Base-by-base conservation (phyloP, 768 basidiomycete genomes). In the Imleria badia region DNA sequence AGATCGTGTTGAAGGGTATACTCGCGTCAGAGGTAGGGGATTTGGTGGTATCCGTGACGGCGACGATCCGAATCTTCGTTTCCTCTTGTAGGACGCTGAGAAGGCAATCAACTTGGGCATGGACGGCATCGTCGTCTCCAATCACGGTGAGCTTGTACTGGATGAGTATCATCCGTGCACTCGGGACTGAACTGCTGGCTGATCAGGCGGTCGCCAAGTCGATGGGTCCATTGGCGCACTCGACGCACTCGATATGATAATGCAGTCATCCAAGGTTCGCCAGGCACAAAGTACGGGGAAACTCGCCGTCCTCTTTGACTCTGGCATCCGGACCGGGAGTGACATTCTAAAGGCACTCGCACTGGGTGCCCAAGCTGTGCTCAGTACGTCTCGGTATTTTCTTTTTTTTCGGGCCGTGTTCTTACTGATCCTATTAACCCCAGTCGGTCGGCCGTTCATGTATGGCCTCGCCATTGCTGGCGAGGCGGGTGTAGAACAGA, bases 191-290 rank as follows among this genome's bases (percentile, higher is more conserved):
- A 20, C 12, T 6, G 9, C 5, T 26, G n/a, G 20, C 10, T n/a
- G n/a, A n/a, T n/a, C 31, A 88, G 87, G 87, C 31, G 87, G 86
- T 6, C 79, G 87, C 20, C 87, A 89, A 64, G 75, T 89, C 7
- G 92, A 95, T 66, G 91, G 91, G 5, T 86, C 85, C 3, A 81
- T 92, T 20, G 81, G 85, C 0, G 84, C 91, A 1, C 72, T 93
- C 14, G 82, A 82, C 58, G 86, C 87, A 5, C 81, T 93, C 14
- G 84, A 85, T 54, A 74, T 72, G 42, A 86, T 93, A 61, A 83
- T 80, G 72, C 76, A 79, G 45, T 91, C 88, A 0, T 69, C 77
- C 20, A 81, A 79, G 51, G 73, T 90, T 54, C 74, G 72, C 46
- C 74, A 71, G 5, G 86, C 86, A 0, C 86, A 89, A 63, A 66